A percentile compares a stretch with the other conserved stretches of the same genome.
Evolutionary conservation across 2,329 filamentous ascomycete species (phyloP).

Genomic region (Fusarium neocosmosporiellum): DNA sequence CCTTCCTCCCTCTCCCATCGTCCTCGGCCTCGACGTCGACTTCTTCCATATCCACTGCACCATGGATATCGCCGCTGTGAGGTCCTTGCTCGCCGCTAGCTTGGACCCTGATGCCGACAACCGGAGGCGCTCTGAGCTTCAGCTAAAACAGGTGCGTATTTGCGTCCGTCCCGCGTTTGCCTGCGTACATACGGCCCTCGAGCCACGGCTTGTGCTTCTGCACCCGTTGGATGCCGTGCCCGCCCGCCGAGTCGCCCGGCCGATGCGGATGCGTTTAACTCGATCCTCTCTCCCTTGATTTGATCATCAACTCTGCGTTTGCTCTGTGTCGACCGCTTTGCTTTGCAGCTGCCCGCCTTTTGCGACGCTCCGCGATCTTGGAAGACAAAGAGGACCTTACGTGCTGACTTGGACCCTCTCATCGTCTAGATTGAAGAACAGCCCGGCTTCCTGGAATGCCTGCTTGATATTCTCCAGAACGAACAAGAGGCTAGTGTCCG

Average conservation of each 20-base stretch:
- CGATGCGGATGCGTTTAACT: slow-evolving; percentile 1
- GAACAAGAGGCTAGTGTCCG: slow-evolving; percentile 89
- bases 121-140: slow-evolving; percentile 80
- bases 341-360: slow-evolving; percentile 27
- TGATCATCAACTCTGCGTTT: slow-evolving; percentile 6
- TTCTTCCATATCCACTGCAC: slow-evolving; percentile 39
- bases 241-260: background rate
- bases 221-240: background rate
- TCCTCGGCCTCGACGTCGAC: slow-evolving; percentile 42
- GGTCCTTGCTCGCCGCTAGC: slow-evolving; percentile 81
- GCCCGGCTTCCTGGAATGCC: slow-evolving; percentile 88
- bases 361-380: slow-evolving; percentile 20
- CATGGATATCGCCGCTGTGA: slow-evolving; percentile 81
- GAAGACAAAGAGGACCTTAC: background rate
- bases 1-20: slow-evolving; percentile 37
- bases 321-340: slow-evolving; percentile 16
- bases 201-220: slow-evolving; percentile 16
- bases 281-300: background rate
- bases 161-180: slow-evolving; percentile 8
- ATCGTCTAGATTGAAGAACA: slow-evolving; percentile 82
- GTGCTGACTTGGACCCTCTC: slow-evolving; percentile 35
- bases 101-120: slow-evolving; percentile 80
- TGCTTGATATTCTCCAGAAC: slow-evolving; percentile 88
- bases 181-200: slow-evolving; percentile 9
- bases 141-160: slow-evolving; percentile 80